Conservation (phyloP, 208 protist species). For the Kentomonas sorsogonicus region DNA sequence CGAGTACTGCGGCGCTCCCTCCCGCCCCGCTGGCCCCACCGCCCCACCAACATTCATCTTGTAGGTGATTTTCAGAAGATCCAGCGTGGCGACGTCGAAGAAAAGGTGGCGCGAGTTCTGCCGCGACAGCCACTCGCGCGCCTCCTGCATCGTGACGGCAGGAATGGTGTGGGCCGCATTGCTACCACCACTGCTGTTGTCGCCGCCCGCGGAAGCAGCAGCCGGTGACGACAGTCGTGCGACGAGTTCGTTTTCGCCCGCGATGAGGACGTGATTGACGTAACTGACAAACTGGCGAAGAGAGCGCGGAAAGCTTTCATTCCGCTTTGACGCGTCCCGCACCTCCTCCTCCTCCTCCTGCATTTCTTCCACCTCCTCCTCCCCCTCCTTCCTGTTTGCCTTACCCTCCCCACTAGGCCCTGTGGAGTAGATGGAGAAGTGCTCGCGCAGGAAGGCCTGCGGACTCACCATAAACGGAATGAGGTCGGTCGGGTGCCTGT, state of each 20-base stretch:
- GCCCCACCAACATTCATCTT: too few species aligned
- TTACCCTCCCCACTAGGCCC: too few species aligned
- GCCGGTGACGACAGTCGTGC: too few species aligned
- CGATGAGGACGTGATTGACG: too few species aligned
- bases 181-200: not conserved
- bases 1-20: too few species aligned
- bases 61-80: conserved; percentile 49
- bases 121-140: conserved; percentile 48
- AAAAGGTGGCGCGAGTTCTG: conserved; percentile 57
- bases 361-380: conserved; percentile 4
- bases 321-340: not conserved
- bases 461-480: conserved; percentile 65
- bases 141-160: conserved; percentile 16
- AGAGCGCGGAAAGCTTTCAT: too few species aligned
- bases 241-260: too few species aligned
- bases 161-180: not conserved
- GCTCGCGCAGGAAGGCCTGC: conserved; percentile 61
- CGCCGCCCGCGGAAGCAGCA: too few species aligned
- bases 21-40: too few species aligned
- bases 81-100: conserved; percentile 56
- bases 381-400: conserved; percentile 21
- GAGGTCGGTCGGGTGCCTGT: conserved; percentile 55
- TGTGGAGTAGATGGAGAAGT: not conserved
- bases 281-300: too few species aligned
- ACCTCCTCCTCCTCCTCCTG: not conserved